Conservation (phyloP, 441 rosid genomes). For the Metrosideros polymorpha region DNA sequence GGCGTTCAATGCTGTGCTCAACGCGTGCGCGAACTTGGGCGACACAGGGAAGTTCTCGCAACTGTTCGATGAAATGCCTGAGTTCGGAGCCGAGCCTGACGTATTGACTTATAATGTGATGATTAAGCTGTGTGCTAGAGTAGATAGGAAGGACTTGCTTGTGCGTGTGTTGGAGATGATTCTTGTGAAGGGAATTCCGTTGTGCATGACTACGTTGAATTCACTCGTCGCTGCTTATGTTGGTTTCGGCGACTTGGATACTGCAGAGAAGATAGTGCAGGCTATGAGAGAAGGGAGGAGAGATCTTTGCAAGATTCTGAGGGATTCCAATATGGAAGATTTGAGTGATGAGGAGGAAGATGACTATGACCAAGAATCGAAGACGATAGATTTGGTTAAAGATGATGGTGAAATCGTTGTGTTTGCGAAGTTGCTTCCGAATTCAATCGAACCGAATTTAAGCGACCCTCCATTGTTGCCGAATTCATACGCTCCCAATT, state of each 20-base stretch:
- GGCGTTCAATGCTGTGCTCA: conserved; percentile 77
- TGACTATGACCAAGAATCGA: neutral
- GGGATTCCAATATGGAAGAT: conserved; percentile 43
- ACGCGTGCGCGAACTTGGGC: conserved; percentile 84
- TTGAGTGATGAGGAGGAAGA: neutral
- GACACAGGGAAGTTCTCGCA: conserved; percentile 45
- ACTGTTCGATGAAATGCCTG: conserved; percentile 64
- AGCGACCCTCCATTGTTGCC: conserved; percentile 64
- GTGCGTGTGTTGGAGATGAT: conserved; percentile 73
- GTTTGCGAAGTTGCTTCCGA: conserved; percentile 66
- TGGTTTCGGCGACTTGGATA: conserved; percentile 72
- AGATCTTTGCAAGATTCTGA: conserved; percentile 73
- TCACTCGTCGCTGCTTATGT: conserved; percentile 92
- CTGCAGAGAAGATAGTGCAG: conserved; percentile 73
- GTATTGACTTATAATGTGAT: conserved; percentile 66
- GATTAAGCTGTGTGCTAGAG: conserved; percentile 81
- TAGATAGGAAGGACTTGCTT: conserved; percentile 57
- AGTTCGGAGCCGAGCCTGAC: conserved; percentile 63
- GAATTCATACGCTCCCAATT: conserved; percentile 49
- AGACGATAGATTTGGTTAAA: conserved; percentile 3
- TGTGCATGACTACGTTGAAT: conserved; percentile 76
- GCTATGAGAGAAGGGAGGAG: conserved; percentile 85
- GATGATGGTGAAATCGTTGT: conserved; percentile 13
- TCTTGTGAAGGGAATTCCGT: conserved; percentile 36
- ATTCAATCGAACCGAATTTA: conserved; percentile 22